Evolutionary conservation across 2,329 filamentous ascomycete species (phyloP).

Genomic region (Hymenoscyphus fructigenus): DNA sequence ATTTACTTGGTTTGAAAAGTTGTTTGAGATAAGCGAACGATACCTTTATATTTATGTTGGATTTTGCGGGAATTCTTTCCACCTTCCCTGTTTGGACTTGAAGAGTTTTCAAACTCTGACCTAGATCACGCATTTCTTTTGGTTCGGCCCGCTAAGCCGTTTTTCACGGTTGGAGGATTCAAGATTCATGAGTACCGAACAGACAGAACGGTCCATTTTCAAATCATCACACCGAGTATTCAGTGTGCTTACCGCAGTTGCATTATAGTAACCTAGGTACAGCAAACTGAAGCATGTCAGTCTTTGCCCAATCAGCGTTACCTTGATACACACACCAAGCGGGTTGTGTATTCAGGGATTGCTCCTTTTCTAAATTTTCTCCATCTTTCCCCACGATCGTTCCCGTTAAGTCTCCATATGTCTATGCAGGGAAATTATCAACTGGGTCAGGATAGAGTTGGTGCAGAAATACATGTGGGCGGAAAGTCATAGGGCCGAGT

Average conservation of each 20-base stretch:
- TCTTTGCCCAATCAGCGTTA: background rate
- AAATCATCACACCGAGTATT: conserved; percentile 2
- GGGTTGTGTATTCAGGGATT: background rate
- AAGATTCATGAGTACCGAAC: background rate
- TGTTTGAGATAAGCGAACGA: background rate
- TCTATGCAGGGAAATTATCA: background rate
- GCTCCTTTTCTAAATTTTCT: background rate
- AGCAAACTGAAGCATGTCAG: background rate
- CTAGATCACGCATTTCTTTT: background rate
- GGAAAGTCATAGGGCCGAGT: background rate
- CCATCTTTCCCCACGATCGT: conserved; percentile 5
- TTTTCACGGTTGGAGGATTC: background rate
- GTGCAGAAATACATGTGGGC: no score
- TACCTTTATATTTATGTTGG: background rate
- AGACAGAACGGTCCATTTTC: background rate
- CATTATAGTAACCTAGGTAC: background rate
- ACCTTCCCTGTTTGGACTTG: background rate
- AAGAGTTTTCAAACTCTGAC: background rate
- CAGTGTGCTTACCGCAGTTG: background rate
- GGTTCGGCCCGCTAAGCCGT: background rate
- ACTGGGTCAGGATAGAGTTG: no score
- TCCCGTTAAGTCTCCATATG: background rate
- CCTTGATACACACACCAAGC: background rate
- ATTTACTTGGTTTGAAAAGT: background rate
- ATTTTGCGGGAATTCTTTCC: background rate